A percentile compares a stretch with the other conserved stretches of the same genome.
Evolutionary conservation across 768 basidiomycete species (phyloP).

Genomic region (Agrocybe praecox): DNA sequence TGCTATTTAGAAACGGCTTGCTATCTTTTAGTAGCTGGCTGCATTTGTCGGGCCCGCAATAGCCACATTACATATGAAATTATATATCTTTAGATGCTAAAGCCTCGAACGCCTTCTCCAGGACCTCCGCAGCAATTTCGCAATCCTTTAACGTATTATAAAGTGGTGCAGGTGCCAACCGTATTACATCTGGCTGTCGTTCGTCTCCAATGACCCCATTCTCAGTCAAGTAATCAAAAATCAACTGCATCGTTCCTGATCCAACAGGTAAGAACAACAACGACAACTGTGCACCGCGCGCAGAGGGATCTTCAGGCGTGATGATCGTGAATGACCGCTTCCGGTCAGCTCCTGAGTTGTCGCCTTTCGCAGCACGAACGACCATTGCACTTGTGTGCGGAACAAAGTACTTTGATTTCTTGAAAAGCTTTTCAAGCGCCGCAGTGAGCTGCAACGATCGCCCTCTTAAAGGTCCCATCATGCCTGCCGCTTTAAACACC

Average conservation of each 20-base stretch:
- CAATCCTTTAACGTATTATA: slow-evolving; percentile 87
- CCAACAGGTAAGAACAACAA: slow-evolving; percentile 72
- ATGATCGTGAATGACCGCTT: slow-evolving; percentile 83
- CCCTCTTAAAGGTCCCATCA: slow-evolving; percentile 66
- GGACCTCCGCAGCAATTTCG: slow-evolving; percentile 60
- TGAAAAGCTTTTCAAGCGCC: slow-evolving; percentile 67
- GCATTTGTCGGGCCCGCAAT: neutral
- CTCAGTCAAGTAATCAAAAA: slow-evolving; percentile 61
- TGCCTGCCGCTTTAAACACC: slow-evolving; percentile 77
- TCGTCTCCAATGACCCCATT: slow-evolving; percentile 92
- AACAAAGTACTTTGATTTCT: slow-evolving; percentile 65
- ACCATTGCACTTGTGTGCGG: slow-evolving; percentile 23
- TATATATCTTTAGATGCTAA: slow-evolving; percentile 9
- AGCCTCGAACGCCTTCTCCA: slow-evolving; percentile 60
- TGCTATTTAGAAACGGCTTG: neutral
- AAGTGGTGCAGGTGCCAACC: slow-evolving; percentile 83
- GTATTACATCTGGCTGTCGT: slow-evolving; percentile 88
- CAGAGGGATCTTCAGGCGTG: slow-evolving; percentile 69
- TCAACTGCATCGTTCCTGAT: slow-evolving; percentile 67
- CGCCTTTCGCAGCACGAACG: slow-evolving; percentile 23
- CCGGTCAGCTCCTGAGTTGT: slow-evolving; percentile 21
- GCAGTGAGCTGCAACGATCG: slow-evolving; percentile 75
- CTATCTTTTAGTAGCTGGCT: neutral
- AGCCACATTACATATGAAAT: neutral
- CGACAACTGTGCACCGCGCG: slow-evolving; percentile 88